Evolutionary conservation across 495 filamentous ascomycete genomes (phyloP).

Genomic region (Podospora fimiseda): DNA sequence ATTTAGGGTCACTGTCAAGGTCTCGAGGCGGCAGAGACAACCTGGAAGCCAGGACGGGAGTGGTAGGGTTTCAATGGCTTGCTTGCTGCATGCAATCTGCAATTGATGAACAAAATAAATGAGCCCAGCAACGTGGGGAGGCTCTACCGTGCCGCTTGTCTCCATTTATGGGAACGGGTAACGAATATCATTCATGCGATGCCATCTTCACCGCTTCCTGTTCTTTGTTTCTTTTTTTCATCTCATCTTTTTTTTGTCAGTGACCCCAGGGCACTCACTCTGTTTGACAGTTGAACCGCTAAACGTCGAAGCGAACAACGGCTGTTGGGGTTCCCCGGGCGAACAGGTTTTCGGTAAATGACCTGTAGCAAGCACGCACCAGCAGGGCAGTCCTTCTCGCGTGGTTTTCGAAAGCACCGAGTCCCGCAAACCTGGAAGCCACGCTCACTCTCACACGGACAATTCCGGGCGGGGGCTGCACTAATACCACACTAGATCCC

Average conservation of each 20-base stretch:
- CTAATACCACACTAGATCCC: background rate
- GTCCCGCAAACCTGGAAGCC: background rate
- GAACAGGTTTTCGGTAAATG: background rate
- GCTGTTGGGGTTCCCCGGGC: too few relatives aligned
- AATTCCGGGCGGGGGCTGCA: background rate
- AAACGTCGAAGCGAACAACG: background rate
- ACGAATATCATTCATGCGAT: constrained; percentile 6
- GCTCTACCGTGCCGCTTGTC: constrained; percentile 4
- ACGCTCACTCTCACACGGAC: constrained; percentile 1
- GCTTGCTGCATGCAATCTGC: background rate
- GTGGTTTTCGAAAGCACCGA: background rate
- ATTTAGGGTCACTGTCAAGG: background rate
- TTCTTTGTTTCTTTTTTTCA: background rate
- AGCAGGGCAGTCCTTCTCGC: background rate
- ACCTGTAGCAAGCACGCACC: background rate
- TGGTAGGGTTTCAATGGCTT: background rate
- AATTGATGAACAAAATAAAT: background rate
- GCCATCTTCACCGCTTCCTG: background rate
- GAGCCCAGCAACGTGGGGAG: constrained; percentile 3
- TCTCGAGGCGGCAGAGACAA: background rate
- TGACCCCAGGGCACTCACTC: too few relatives aligned
- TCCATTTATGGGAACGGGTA: constrained; percentile 4
- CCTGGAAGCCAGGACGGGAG: background rate
- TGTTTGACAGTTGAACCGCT: background rate
- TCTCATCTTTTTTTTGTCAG: background rate